Conservation (phyloP, 192 early-diverging fungal species). For the Podila epigama region DNA sequence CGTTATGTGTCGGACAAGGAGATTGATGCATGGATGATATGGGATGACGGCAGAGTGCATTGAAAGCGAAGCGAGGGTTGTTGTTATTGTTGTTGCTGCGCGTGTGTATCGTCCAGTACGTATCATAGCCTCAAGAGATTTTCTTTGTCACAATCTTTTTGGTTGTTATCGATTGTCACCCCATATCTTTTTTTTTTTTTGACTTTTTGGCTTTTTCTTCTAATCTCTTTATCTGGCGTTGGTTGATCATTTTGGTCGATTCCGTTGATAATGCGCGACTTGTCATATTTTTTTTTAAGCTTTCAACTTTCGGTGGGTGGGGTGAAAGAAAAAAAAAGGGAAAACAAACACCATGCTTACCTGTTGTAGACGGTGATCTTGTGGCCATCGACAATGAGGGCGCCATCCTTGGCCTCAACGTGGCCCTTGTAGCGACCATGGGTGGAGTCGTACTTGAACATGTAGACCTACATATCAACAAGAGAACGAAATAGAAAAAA, state of each 20-base stretch:
- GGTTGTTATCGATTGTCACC: not conserved
- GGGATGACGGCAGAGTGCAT: not conserved
- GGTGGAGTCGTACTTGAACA: conserved; percentile 99
- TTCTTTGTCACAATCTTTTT: not conserved
- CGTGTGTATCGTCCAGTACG: no score
- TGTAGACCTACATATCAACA: conserved; percentile 69
- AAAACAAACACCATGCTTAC: conserved; percentile 45
- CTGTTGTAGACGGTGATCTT: conserved; percentile 78
- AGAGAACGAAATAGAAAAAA: not conserved
- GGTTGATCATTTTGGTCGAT: not conserved
- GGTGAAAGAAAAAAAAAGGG: not conserved
- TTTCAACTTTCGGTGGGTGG: no score
- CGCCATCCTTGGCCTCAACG: conserved; percentile 81
- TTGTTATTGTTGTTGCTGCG: not conserved
- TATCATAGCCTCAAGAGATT: no score
- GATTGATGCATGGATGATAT: not conserved
- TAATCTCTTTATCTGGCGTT: no score
- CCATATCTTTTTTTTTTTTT: not conserved
- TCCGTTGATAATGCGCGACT: not conserved
- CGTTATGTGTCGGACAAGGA: not conserved
- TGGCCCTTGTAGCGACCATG: conserved; percentile 94
- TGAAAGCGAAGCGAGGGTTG: no score
- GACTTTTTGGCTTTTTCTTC: not conserved
- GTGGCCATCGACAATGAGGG: conserved; percentile 89
- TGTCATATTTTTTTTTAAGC: not conserved